Conservation (phyloP, 495 filamentous ascomycete genomes). For the Trichoderma asperelloides region DNA sequence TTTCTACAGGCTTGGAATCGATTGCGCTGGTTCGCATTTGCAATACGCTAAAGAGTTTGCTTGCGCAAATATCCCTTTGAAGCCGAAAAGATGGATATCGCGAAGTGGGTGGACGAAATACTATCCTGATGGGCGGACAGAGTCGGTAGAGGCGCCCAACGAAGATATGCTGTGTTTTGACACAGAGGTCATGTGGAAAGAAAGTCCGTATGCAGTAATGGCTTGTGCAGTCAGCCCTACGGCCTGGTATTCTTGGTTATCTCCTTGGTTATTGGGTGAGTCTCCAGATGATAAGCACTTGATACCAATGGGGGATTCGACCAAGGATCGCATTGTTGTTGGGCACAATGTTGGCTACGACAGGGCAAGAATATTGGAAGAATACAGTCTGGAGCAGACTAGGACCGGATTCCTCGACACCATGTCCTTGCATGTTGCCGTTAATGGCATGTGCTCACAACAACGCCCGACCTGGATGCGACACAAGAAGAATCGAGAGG, state of each 20-base stretch:
- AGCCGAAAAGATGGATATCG: conserved; percentile 70
- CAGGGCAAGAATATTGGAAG: conserved; percentile 76
- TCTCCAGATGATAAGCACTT: conserved; percentile 68
- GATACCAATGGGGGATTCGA: conserved; percentile 73
- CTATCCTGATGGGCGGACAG: conserved; percentile 56
- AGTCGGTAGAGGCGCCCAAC: conserved; percentile 64
- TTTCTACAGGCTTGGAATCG: conserved; percentile 82
- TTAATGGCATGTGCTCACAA: conserved; percentile 97
- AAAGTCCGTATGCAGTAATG: conserved; percentile 88
- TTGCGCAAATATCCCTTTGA: conserved; percentile 52
- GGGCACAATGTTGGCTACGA: conserved; percentile 98
- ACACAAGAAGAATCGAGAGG: conserved; percentile 77
- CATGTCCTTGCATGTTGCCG: conserved; percentile 96
- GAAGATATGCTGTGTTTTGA: conserved; percentile 85
- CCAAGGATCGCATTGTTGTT: conserved; percentile 62
- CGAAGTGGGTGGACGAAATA: conserved; percentile 95
- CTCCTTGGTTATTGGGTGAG: conserved; percentile 87
- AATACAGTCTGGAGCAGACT: conserved; percentile 76
- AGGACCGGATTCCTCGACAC: conserved; percentile 89
- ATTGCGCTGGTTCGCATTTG: conserved; percentile 84
- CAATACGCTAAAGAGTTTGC: conserved; percentile 65
- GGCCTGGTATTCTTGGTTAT: conserved; percentile 95
- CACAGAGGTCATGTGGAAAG: conserved; percentile 93
- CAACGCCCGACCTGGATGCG: conserved; percentile 97
- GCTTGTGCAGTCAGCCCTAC: conserved; percentile 81